Base-by-base conservation (phyloP, 2,329 filamentous ascomycete genomes). In the Amesomyces nigricolor region DNA sequence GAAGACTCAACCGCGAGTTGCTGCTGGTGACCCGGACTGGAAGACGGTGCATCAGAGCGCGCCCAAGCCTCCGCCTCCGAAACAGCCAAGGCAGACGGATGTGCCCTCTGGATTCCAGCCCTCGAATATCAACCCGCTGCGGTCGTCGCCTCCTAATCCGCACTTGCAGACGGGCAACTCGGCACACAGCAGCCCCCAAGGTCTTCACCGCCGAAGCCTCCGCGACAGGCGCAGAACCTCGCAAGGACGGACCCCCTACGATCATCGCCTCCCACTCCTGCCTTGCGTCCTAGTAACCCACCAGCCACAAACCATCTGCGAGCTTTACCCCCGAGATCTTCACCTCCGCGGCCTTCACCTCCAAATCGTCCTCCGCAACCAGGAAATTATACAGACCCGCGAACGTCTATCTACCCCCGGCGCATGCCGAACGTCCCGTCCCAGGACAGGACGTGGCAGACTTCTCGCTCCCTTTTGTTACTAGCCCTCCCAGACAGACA, bases 361-460 rank as follows among this genome's bases (percentile, higher is more conserved):
- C 54, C 54, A 9, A 52, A 51, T 29, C 40, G 32, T 16, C 40
- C 44, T 9, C 32, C 13, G 10, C 42, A 49, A 40, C 30, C 22
- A 5, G 57, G 38, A 6, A 46, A 26, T 8, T 16, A 26, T 16
- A 2, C 13, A 4, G 22, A 14, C 2, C n/a, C 9, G 19, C 16
- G 44, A 5, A 13, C 48, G 5, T 13, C 48, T 1, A 19, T 47
- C n/a, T 51, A 57, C 50, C 39, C 54, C 54, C 7, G 39, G 26
- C 22, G n/a, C 13, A 26, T 26, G 26, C 13, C 42, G 29, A 35
- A 39, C 43, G 22, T 32, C 8, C 47, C 46, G 3, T 50, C 57
- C n/a, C 53, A 30, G 43, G 13, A 32, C 43, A 53, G n/a, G 38
- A 43, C 14, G 37, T 42, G 32, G 40, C 56, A 40, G 48, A 44